A percentile compares a stretch with the other conserved stretches of the same genome.
These are phyloP conservation scores for Fragilaria radians DNA, from an alignment of 108 stramenopile genomes.

Conservation along the genomic window DNA sequence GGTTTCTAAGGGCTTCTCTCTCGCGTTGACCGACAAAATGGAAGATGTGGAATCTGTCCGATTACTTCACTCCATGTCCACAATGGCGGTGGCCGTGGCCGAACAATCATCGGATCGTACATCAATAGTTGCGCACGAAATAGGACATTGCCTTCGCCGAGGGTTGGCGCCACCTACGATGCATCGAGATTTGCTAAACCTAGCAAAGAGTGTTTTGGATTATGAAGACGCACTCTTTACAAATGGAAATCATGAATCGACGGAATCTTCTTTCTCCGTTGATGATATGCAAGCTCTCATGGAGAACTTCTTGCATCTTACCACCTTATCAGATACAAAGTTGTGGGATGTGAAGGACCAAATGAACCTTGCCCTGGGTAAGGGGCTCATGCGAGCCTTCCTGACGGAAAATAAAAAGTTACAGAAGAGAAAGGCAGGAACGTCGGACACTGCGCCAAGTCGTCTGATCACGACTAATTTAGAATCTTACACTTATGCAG, in stretches of 20 bases:
- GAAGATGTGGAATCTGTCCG: slow-evolving; percentile 18
- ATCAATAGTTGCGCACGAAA: slow-evolving; percentile 36
- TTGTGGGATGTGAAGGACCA: slow-evolving; percentile 8
- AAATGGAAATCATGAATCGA: slow-evolving; percentile 21
- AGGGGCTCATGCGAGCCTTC: slow-evolving; percentile 58
- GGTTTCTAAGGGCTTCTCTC: slow-evolving; percentile 9
- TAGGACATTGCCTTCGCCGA: slow-evolving; percentile 56
- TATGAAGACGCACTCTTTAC: slow-evolving; percentile 15
- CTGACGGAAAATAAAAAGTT: slow-evolving; percentile 40
- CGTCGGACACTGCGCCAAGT: not conserved
- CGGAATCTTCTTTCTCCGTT: slow-evolving; percentile 43
- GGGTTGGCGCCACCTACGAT: slow-evolving; percentile 45
- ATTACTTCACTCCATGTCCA: slow-evolving; percentile 34
- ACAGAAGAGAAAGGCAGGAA: not conserved
- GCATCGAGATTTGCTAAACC: slow-evolving; percentile 43
- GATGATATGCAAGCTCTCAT: slow-evolving; percentile 61
- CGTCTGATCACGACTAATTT: slow-evolving; percentile 14
- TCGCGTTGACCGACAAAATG: slow-evolving; percentile 9
- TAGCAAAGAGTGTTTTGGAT: slow-evolving; percentile 36
- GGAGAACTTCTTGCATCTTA: slow-evolving; percentile 43
- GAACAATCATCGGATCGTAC: slow-evolving; percentile 27
- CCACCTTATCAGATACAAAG: slow-evolving; percentile 6
- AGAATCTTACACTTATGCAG: slow-evolving; percentile 14
- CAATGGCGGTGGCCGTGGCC: slow-evolving; percentile 36
- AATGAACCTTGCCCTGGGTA: slow-evolving; percentile 44